Conservation (phyloP, 306 rosid species). For the Abrus pulchellus region DNA sequence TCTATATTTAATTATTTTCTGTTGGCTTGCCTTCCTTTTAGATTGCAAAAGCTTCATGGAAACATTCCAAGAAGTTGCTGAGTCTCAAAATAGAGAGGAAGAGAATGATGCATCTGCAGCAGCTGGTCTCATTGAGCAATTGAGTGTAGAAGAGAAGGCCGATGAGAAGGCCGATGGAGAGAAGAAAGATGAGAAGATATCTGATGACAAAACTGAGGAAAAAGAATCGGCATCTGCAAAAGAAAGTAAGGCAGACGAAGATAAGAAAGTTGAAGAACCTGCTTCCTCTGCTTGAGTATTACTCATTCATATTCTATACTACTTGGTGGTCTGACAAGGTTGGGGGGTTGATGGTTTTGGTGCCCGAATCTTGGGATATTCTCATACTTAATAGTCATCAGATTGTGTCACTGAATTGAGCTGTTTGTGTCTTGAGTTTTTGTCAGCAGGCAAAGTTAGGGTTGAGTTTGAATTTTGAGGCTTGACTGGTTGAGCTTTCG, state of each 20-base stretch:
- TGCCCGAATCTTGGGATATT: constrained; percentile 52
- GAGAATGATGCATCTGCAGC: constrained; percentile 67
- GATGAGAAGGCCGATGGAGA: constrained; percentile 54
- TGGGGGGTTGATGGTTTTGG: constrained; percentile 54
- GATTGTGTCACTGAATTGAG: constrained; percentile 58
- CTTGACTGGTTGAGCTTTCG: constrained; percentile 53
- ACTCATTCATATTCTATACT: constrained; percentile 42
- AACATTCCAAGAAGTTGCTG: constrained; percentile 89
- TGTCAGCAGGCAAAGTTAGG: constrained; percentile 57
- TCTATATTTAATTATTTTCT: not conserved
- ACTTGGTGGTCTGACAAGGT: constrained; percentile 58
- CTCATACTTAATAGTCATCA: constrained; percentile 53
- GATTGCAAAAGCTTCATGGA: constrained; percentile 93
- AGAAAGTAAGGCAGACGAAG: constrained; percentile 54
- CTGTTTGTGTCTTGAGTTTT: constrained; percentile 56
- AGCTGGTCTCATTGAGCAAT: constrained; percentile 77
- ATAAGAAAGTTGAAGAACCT: constrained; percentile 69
- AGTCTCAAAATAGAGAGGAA: constrained; percentile 78
- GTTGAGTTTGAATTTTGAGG: constrained; percentile 60
- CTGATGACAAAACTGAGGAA: constrained; percentile 57
- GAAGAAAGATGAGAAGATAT: constrained; percentile 54
- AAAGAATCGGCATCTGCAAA: constrained; percentile 48
- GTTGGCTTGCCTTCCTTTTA: constrained; percentile 38
- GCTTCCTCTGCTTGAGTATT: constrained; percentile 62
- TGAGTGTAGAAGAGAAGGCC: constrained; percentile 76